Evolutionary conservation across 352 stramenopile species (phyloP).

Genomic region (Blastocystis sp.): DNA sequence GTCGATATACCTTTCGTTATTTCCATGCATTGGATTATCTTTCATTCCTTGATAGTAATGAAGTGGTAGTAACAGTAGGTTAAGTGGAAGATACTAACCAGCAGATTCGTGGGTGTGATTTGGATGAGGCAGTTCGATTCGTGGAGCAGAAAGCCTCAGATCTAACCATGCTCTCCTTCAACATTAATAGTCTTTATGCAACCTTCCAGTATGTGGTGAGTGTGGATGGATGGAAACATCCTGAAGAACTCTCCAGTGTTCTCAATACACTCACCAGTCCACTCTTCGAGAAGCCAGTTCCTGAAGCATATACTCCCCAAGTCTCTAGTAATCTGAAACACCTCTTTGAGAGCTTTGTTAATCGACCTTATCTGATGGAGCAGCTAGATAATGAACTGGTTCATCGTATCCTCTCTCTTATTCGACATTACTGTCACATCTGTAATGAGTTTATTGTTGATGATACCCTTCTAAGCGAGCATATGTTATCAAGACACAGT

Average conservation of each 20-base stretch:
- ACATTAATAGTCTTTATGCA: slow-evolving; percentile 31
- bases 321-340: neutral
- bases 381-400: neutral
- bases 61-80: slow-evolving; percentile 14
- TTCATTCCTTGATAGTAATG: slow-evolving; percentile 27
- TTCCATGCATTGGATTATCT: neutral
- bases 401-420: neutral
- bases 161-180: slow-evolving; percentile 1
- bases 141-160: slow-evolving; percentile 26
- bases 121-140: slow-evolving; percentile 38
- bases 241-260: neutral
- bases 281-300: neutral
- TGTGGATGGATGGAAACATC: slow-evolving; percentile 16
- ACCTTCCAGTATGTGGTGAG: slow-evolving; percentile 44
- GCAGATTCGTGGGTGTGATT: slow-evolving; percentile 35
- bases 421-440: slow-evolving; percentile 39
- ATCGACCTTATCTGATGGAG: neutral
- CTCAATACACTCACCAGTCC: neutral
- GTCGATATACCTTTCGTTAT: slow-evolving; percentile 30
- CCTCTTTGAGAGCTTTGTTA: neutral
- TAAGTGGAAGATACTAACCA: neutral
- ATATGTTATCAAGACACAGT: neutral
- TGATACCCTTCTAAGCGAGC: neutral
- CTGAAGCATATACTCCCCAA: neutral
- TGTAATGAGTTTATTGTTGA: slow-evolving; percentile 9